Percentiles rank a stretch among this genome's conserved stretches.
phyloP scores from a whole-genome alignment of 2,329 filamentous ascomycete species.

The Venturia carpophila region DNA sequence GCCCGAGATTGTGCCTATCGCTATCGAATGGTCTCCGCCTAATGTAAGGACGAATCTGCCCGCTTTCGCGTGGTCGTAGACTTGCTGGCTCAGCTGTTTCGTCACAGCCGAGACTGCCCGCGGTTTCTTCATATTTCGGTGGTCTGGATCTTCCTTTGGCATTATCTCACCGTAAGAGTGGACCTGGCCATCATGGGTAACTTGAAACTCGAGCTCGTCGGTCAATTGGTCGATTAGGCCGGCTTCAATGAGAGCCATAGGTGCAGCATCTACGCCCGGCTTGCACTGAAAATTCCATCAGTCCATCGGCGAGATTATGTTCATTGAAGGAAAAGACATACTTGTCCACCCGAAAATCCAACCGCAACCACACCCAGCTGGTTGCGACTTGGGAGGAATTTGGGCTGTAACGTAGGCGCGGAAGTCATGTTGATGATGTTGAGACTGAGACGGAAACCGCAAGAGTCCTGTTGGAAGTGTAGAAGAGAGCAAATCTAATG shows the following conservation, averaged over 20 bases:
- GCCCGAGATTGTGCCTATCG: conserved; percentile 86
- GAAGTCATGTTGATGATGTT: conserved; percentile 38
- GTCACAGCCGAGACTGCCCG: conserved; percentile 80
- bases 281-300: conserved; percentile 57
- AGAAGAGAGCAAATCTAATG: background rate
- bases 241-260: conserved; percentile 77
- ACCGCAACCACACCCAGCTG: conserved; percentile 90
- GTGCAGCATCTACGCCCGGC: conserved; percentile 82
- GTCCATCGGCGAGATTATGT: conserved; percentile 13
- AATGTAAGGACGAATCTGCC: conserved; percentile 88
- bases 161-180: conserved; percentile 73
- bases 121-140: conserved; percentile 92
- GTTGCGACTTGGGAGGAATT: conserved; percentile 70
- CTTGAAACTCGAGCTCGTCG: conserved; percentile 79
- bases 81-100: conserved; percentile 67
- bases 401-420: conserved; percentile 53
- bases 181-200: conserved; percentile 74
- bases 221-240: conserved; percentile 78
- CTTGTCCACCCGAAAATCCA: conserved; percentile 93
- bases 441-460: background rate
- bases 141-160: conserved; percentile 64
- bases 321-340: conserved; percentile 40
- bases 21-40: conserved; percentile 93
- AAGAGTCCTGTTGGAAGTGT: background rate
- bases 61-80: conserved; percentile 75